Base-by-base conservation (phyloP, 805 yeast species). In the Saccharomycopsis oosterbeekiorum region DNA sequence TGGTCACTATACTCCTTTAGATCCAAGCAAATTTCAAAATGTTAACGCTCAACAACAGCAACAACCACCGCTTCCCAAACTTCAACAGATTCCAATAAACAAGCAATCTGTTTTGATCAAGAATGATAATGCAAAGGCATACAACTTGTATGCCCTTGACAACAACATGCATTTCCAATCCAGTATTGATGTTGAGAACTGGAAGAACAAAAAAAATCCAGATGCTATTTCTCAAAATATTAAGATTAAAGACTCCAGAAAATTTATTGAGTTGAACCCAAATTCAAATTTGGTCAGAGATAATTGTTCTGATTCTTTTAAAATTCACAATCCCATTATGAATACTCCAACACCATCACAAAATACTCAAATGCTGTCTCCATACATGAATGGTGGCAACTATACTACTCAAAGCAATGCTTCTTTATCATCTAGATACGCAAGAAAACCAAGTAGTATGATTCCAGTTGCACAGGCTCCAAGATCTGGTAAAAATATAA, bases 121-220 rank as follows among this genome's bases (percentile, higher is more conserved):
- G 14, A 51, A 63, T 39, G 17, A 17, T 4, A 24, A 43, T 15
- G 56, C 57, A 15, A 60, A 60, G 10, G 26, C 54, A 2, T 61
- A 55, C 60, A 61, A 58, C 54, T 43, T 63, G 37, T 63, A 63
- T 29, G 19, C 59, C 17, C 6, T 63, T n/a, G 62, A 61, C 26
- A 59, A 59, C 42, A 64, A 47, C 5, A 47, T 4, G 21, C 4
- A 47, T 47, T 21, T 24, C 15, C 34, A 47, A 39, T 15, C 37
- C 26, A 47, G n/a, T 4, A 24, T 1, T 47, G 53, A 47, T 11
- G 54, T 37, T 21, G 29, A 57, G 17, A 29, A 34, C n/a, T 53
- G 41, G 56, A 36, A 42, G 21, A 57, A 57, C 8, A 9, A 2
- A 29, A 41, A 24, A 10, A 34, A 15, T 29, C 40, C 42, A 8